Evolutionary conservation across 768 basidiomycete genomes (phyloP), one percentile per base, ranked within the genome.

Genomic region (Artomyces pyxidatus): DNA sequence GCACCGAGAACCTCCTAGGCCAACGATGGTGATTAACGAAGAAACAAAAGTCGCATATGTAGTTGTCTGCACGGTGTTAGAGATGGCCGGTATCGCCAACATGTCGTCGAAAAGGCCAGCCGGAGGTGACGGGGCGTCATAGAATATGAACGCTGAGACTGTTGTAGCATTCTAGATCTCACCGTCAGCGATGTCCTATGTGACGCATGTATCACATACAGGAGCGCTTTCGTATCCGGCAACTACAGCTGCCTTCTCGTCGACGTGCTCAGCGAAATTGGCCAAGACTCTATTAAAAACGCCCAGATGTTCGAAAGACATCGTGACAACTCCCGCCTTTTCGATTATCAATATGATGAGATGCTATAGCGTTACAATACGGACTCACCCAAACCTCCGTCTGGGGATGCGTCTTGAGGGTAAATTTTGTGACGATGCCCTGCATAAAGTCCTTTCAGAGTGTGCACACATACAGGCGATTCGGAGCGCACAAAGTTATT

Each of bases 361-460:
- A n/a, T n/a, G n/a, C n/a, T n/a, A n/a, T n/a, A n/a, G n/a, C n/a
- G n/a, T n/a, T n/a, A 42, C 10, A 21, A 42, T 23, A 23, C 6
- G 3, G 17, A 23, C 40, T 17, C 26, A 81, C 79, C 79, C 78
- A 82, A 49, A 82, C 72, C 60, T 71, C 58, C 0, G 62, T 61
- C 61, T 80, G 78, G 7, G 79, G 73, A 57, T 67, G 71, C 0
- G 75, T 66, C 51, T 71, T 71, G n/a, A 83, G 42, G 0, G 73
- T 76, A 52, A 82, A 75, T 37, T 63, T 67, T 1, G 80, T 81
- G 1, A 83, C 76, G 37, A 82, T 74, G 0, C 81, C 81, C 69
- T 71, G 21, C 16, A 38, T 43, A 26, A 11, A n/a, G 0, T n/a
- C 12, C 17, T 30, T 42, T n/a, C 22, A 35, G 17, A 5, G n/a